A percentile compares a stretch with the other conserved stretches of the same genome.
Evolutionary conservation across 371 early-diverging fungal species (phyloP).

Genomic region (Zopfochytrium polystomum): DNA sequence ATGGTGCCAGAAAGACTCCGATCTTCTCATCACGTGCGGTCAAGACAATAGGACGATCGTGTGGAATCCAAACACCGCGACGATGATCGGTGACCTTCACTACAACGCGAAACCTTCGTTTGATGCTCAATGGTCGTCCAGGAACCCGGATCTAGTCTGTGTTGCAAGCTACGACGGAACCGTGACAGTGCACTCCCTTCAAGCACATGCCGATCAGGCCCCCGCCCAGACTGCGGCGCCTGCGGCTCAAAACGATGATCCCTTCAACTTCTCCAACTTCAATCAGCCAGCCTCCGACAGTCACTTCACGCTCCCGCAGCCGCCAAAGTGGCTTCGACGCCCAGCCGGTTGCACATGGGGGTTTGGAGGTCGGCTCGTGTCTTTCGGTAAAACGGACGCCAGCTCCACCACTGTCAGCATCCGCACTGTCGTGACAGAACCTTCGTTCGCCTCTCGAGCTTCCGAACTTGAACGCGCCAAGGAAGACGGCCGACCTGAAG

Average conservation of each 20-base stretch:
- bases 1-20: constrained; percentile 91
- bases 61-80: constrained; percentile 54
- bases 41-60: constrained; percentile 91
- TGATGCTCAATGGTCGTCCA: constrained; percentile 89
- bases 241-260: constrained; percentile 12
- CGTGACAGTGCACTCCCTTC: constrained; percentile 80
- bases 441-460: constrained; percentile 61
- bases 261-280: constrained; percentile 59
- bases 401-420: constrained; percentile 33
- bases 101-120: constrained; percentile 82
- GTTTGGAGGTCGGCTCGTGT: constrained; percentile 84
- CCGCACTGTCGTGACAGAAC: constrained; percentile 58
- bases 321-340: constrained; percentile 94
- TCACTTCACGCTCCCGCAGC: constrained; percentile 67
- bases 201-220: constrained; percentile 31
- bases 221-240: constrained; percentile 10
- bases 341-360: constrained; percentile 88
- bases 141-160: constrained; percentile 84
- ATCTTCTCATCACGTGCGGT: constrained; percentile 80
- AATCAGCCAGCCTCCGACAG: constrained; percentile 9
- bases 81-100: constrained; percentile 57
- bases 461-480: constrained; percentile 42
- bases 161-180: constrained; percentile 86
- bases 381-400: constrained; percentile 53
- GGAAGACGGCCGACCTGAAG: constrained; percentile 12